Evolutionary conservation across 1,284 basidiomycete species (phyloP).

Genomic region (Trichosporon coremiiforme): DNA sequence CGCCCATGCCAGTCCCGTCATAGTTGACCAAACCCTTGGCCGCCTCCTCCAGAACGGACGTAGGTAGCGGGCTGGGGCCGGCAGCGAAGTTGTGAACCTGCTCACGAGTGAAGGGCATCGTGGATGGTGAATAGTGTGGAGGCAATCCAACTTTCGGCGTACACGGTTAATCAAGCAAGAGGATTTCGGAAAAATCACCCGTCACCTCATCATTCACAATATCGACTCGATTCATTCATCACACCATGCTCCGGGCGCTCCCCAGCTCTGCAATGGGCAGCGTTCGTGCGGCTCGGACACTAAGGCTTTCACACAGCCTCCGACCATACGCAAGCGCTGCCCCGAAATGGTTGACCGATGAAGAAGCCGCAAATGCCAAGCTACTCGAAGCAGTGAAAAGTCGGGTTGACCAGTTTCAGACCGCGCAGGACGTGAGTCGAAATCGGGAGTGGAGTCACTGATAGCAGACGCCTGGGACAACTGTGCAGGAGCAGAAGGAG

Average conservation of each 20-base stretch:
- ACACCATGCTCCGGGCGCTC: background rate
- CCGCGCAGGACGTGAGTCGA: constrained; percentile 21
- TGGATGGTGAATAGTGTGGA: constrained; percentile 1
- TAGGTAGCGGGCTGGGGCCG: constrained; percentile 85
- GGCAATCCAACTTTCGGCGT: background rate
- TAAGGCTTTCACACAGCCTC: background rate
- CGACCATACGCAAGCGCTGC: background rate
- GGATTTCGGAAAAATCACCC: constrained; percentile 3
- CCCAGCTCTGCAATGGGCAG: background rate
- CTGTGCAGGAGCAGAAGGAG: constrained; percentile 57
- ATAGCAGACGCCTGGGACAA: constrained; percentile 27
- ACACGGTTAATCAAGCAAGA: background rate
- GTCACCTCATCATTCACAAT: background rate
- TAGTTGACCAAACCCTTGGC: constrained; percentile 82
- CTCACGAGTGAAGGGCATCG: constrained; percentile 43
- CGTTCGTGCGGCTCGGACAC: background rate
- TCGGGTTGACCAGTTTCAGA: constrained; percentile 21
- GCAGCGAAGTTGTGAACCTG: constrained; percentile 84
- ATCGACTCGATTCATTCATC: background rate
- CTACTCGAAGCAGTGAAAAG: constrained; percentile 26
- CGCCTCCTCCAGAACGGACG: constrained; percentile 72
- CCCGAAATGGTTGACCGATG: constrained; percentile 22
- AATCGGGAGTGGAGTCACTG: background rate
- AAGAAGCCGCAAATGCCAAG: constrained; percentile 24
- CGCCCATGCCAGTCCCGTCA: constrained; percentile 82